phyloP scores from a whole-genome alignment of 139 green algal species.

The Auxenochlorella pyrenoidosa region DNA sequence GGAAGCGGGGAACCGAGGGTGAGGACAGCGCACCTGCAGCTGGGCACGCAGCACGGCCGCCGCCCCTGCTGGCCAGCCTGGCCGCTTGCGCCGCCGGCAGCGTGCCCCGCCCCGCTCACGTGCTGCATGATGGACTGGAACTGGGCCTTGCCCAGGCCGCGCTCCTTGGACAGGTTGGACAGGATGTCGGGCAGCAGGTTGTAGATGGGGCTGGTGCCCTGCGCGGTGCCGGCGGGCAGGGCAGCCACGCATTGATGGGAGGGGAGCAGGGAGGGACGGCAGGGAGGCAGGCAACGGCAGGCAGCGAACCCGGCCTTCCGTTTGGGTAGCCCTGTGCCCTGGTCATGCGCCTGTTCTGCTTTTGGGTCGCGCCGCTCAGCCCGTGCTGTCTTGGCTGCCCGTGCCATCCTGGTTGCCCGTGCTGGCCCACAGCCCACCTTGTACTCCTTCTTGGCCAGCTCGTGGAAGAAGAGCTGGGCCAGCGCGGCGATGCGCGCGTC shows the following conservation, averaged over 20 bases:
- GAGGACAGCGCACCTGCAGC: too few species aligned
- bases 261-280: too few species aligned
- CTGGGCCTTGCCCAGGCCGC: slow-evolving; percentile 52
- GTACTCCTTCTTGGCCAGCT: slow-evolving; percentile 80
- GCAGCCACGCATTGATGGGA: not conserved
- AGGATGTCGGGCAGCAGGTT: slow-evolving; percentile 97
- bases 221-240: not conserved
- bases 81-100: too few species aligned
- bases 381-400: too few species aligned
- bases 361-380: not conserved
- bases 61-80: not conserved
- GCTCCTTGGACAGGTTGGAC: slow-evolving; percentile 65
- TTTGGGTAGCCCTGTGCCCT: too few species aligned
- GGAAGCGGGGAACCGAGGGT: too few species aligned
- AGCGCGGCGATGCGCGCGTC: slow-evolving; percentile 64
- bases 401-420: too few species aligned
- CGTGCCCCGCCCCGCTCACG: not conserved
- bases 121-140: slow-evolving; percentile 78
- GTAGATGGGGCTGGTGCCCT: slow-evolving; percentile 86
- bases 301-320: not conserved
- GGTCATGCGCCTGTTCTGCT: too few species aligned
- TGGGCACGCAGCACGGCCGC: not conserved
- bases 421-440: slow-evolving; percentile 41
- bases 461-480: slow-evolving; percentile 84
- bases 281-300: not conserved